Base-by-base conservation (phyloP, 768 basidiomycete species). In the Lepiota subincarnata region DNA sequence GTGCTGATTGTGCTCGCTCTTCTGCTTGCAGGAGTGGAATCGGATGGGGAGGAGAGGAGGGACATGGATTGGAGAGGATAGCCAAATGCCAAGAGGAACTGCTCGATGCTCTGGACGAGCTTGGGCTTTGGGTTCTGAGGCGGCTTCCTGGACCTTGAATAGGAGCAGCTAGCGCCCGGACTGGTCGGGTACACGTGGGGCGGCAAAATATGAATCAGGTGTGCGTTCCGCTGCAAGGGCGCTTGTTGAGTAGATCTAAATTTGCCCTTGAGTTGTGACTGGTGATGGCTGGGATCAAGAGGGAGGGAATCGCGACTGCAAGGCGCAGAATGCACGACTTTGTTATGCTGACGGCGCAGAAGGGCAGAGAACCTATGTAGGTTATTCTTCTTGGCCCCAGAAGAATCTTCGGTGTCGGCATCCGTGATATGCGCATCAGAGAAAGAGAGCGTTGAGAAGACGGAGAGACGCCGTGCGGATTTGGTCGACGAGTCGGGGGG, bases 91-190 rank as follows among this genome's bases (percentile, higher is more conserved):
- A 73, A 60, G 3, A 74, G 53, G 54, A 74, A 73, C 40, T 70
- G 68, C 45, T 73, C 72, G 38, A 74, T 69, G 48, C 66, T 65
- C 42, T 73, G 69, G 3, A 64, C 70, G 47, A 74, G 65, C 56
- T 70, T 71, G 2, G 65, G 58, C 46, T 67, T 69, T 5, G 42
- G 28, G 10, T 41, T 43, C 52, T 45, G 48, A 24, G 16, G 40
- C 37, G 46, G 57, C 46, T 26, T 54, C 37, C 13, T 54, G 16
- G 26, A 22, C 13, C 11, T 22, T 28, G 22, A 18, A 36, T 24
- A n/a, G 4, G 18, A n/a, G n/a, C 50, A n/a, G 24, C 20, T 48
- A 34, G 45, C 38, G 39, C 43, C 31, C 12, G 16, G 12, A 48
- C 11, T 46, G 10, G 31, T 31, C 31, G 31, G 31, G 28, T 19